Evolutionary conservation across 768 basidiomycete genomes (phyloP), one percentile per base, ranked within the genome.

Genomic region (Boletus rex-veris): DNA sequence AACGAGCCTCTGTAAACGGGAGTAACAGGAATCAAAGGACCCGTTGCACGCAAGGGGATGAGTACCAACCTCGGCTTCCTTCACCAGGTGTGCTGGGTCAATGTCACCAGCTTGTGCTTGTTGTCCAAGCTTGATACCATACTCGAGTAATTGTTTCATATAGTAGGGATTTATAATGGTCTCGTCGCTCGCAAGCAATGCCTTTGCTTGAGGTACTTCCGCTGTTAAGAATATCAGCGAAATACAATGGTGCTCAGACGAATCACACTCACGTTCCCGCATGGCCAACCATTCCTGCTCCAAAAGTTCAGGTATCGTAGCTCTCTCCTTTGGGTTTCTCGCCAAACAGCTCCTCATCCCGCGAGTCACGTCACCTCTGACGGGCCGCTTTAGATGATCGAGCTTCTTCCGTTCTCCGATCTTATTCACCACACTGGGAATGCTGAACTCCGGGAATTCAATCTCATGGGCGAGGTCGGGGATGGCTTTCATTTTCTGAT

Each of bases 401-500:
- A 88, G 75, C 58, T 79, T 80, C 70, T 81, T 70, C 49, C 68
- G 65, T 39, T 72, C 70, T 11, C 69, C 70, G 24, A 24, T 66
- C 58, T 72, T 72, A 47, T 61, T 66, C 43, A 70, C 68, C 5
- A 70, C 47, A 77, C 56, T 81, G 75, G 44, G 81, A 75, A 19
- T 45, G 36, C 88, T 77, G 58, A 80, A 79, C 40, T 85, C 83
- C 2, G 92, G 90, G 66, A 87, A 98, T n/a, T 86, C 81, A 63
- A 99, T 97, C 21, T 77, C 71, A 61, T 93, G 79, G 1, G 75
- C 72, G 11, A 80, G 73, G 70, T 95, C 88, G 10, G 92, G 91
- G 61, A 99, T 99, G 8, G 90, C 90, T 59, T 86, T 87, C 90
- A 98, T 94, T 75, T 97, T 98, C 63, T 90, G 86, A 45, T 82